Evolutionary conservation across 2,329 filamentous ascomycete species (phyloP), one percentile per base, ranked within the genome.

Genomic region (Dendrostoma leiphaemia): DNA sequence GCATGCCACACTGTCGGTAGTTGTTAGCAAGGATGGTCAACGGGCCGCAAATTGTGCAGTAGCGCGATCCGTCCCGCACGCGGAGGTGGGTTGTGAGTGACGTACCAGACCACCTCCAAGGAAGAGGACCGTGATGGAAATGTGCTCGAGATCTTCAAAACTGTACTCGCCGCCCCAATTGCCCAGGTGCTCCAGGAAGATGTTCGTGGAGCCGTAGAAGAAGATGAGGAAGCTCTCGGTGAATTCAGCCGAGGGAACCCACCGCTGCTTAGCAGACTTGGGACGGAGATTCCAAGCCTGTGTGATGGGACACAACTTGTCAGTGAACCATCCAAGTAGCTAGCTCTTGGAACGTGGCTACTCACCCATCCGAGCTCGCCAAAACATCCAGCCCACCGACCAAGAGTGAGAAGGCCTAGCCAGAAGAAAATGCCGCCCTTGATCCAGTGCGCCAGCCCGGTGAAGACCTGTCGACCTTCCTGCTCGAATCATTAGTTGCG

Each of bases 381-480:
- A 68, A 96, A 97, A 68, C 89, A 89, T 24, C 93, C 93, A 65
- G 91, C 84, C 88, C 91, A 97, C 53, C 93, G 86, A 28, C 91
- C 91, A 4, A 97, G 78, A 0, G 90, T 96, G 57, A 97, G 74
- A 19, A 96, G 72, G 8, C 93, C 93, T 59, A 95, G 90, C 86
- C 90, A 94, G 74, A 97, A 91, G 76, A 97, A 97, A 51, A 97
- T 88, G 3, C 90, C 90, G 43, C 93, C 93, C 69, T 97, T 97
- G 69, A 97, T 85, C 75, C 90, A 96, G 67, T 97, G 93, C 7
- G 93, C 93, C 38, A 97, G 78, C 2, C 93, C 91, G 62, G 86
- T 92, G 75, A 93, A 95, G 54, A 97, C 75, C 3, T 77, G 77
- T 21, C 70, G 69, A 5, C 82, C 87, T 68, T 88, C 85, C 88